Base-by-base conservation (phyloP, 129 eudicot species). In the Artemisia tridentata region DNA sequence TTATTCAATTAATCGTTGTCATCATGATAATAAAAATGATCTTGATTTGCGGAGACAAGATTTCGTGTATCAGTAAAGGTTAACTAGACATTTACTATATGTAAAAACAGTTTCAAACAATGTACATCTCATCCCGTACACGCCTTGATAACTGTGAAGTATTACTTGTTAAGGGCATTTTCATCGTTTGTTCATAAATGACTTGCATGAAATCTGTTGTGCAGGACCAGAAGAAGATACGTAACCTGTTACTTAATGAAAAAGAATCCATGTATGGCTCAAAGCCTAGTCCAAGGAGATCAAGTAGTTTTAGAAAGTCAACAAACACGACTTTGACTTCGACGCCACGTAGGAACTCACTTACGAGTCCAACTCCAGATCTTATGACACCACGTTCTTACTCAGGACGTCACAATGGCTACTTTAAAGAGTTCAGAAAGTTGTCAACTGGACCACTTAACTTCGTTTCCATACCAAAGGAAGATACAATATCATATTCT, bases 161-260 rank as follows among this genome's bases (percentile, higher is more conserved):
- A 52, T 16, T 29, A 29, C 49, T 51, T 23, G n/a, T 16, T 51
- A 51, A 67, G n/a, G 62, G 63, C 18, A 19, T 41, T 58, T 51
- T 72, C n/a, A 7, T 45, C 12, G 23, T 45, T 7, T n/a, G 12
- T 14, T 43, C 46, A 57, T 19, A 11, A 16, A 38, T 38, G 45
- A 38, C 9, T 60, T 21, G 41, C 56, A 74, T 52, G 38, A 52
- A 45, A 5, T 38, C 20, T 25, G 62, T 51, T 19, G 9, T 19
- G 68, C 64, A 90, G 96, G 96, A 84, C 73, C 91, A 86, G 63
- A 90, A 87, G 84, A 90, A 90, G 68, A 84, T 90, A 48, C 85
- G 82, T 54, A 88, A 82, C 64, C 68, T 90, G 82, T 86, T 82
- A 63, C 85, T 82, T 23, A 72, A 67, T 5, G 88, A 90, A 74